Evolutionary conservation across 2,329 filamentous ascomycete species (phyloP).

Genomic region (Penicillium sp.): DNA sequence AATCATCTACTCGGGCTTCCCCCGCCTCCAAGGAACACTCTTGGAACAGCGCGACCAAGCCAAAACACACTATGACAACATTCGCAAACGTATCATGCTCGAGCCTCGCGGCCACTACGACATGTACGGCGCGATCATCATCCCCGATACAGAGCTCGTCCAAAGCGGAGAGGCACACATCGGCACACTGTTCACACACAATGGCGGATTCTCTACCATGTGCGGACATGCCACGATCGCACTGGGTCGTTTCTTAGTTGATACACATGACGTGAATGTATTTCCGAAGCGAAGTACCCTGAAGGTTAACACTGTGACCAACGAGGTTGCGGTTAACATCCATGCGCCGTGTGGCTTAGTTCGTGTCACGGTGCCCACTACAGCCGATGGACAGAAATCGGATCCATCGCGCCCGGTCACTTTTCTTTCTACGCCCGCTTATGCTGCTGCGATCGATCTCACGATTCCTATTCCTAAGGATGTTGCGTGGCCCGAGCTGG

Average conservation of each 20-base stretch:
- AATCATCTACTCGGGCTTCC: slow-evolving; percentile 47
- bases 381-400: slow-evolving; percentile 27
- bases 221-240: slow-evolving; percentile 57
- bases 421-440: slow-evolving; percentile 47
- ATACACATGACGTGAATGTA: slow-evolving; percentile 36
- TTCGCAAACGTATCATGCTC: slow-evolving; percentile 46
- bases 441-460: slow-evolving; percentile 36
- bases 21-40: slow-evolving; percentile 40
- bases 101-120: slow-evolving; percentile 54
- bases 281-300: slow-evolving; percentile 42
- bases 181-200: slow-evolving; percentile 51
- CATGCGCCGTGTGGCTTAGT: slow-evolving; percentile 51
- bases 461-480: slow-evolving; percentile 30
- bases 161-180: slow-evolving; percentile 45
- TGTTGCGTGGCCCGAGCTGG: slow-evolving; percentile 43
- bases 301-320: slow-evolving; percentile 23
- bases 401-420: slow-evolving; percentile 42
- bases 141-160: slow-evolving; percentile 45
- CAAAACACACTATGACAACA: slow-evolving; percentile 39
- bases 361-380: slow-evolving; percentile 41
- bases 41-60: slow-evolving; percentile 44
- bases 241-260: slow-evolving; percentile 47
- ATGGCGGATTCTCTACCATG: slow-evolving; percentile 53
- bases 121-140: slow-evolving; percentile 55
- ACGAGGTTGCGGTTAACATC: slow-evolving; percentile 35